Base-by-base conservation (phyloP, 2,329 filamentous ascomycete genomes). In the Canariomyces notabilis region DNA sequence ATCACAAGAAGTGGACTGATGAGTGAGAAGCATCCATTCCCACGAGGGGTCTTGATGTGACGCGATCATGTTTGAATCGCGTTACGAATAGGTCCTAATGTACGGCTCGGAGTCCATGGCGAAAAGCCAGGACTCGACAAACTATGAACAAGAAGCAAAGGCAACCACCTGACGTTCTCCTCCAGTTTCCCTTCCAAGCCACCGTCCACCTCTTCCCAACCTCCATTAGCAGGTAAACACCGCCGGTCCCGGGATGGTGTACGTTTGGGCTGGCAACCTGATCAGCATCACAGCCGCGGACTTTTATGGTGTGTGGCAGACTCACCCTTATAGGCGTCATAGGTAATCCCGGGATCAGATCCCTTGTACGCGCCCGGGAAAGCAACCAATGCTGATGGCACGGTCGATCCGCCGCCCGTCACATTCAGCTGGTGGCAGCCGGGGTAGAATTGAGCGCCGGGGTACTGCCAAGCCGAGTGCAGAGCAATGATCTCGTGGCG, bases 401-500 rank as follows among this genome's bases (percentile, higher is more conserved):
- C 64, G 6, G 67, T 69, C 40, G 58, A 69, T 6, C 74, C 74
- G 18, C 68, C 64, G 14, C 75, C 74, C 1, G 70, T 72, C 18
- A 80, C 72, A 57, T 77, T 65, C 19, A 80, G 67, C 60, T 79
- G 76, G 59, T 79, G 76, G 62, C 76, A 80, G 6, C 73, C 74
- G 0, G 76, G 76, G 56, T 80, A 80, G 60, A 78, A 73, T 55
- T 80, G 76, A 1, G 72, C 75, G 15, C 76, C 76, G 0, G 74
- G 74, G 54, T 77, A 76, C 5, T 59, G 36, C 46, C 61, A 70
- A 14, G 66, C 67, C 3, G 72, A 54, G 60, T 79, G 76, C 41
- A 80, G 67, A 3, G 76, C 76, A 49, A 79, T 72, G 56, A 76
- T 71, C 60, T 80, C 76, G 55, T 80, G 76, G 39, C 76, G 74